Base-by-base conservation (phyloP, 805 yeast genomes). In the Myxozyma vanderwaltii region DNA sequence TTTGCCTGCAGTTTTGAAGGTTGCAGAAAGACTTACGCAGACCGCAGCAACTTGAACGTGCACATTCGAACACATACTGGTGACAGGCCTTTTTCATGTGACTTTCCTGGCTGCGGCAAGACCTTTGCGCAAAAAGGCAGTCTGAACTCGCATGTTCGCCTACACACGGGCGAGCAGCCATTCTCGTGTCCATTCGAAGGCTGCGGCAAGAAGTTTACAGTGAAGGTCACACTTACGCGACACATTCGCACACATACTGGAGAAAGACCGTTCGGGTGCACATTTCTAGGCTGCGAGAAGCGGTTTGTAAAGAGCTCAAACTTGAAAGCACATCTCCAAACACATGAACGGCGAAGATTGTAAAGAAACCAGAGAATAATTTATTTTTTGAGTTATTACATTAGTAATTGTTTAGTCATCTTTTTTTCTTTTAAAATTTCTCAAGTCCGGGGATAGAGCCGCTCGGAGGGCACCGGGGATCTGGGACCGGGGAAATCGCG, bases 101-200 rank as follows among this genome's bases (percentile, higher is more conserved):
- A 54, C 2, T 21, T 24, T n/a, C 53, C 33, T 5, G 63, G 47
- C 26, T 67, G 70, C 47, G 64, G 53, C 23, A 48, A 43, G 29
- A 54, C 63, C 33, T 67, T 66, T 53, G 70, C 68, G 3, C 66
- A 65, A 31, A 62, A 63, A 27, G 85, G 94, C 3, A 85, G 94
- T n/a, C 76, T 91, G 46, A 86, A 90, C 1, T 89, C 92, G 33
- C 98, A 94, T 74, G 74, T 81, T 44, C 78, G 98, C 61, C 85
- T 85, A 1, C 99, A 92, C 72, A 88, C 96, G 0, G 97, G 97
- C 1, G 92, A 86, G 59, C 89, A 87, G 72, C 97, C 97, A 3
- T 76, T 91, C 64, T 76, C 26, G 72, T 95, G 24, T 91, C 92
- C 71, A 76, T 92, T 66, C 80, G 89, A 84, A 86, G 82, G 70